Evolutionary conservation across 345 rosid species (phyloP), one percentile per base, ranked within the genome.

Genomic region (Gossypium anomalum): DNA sequence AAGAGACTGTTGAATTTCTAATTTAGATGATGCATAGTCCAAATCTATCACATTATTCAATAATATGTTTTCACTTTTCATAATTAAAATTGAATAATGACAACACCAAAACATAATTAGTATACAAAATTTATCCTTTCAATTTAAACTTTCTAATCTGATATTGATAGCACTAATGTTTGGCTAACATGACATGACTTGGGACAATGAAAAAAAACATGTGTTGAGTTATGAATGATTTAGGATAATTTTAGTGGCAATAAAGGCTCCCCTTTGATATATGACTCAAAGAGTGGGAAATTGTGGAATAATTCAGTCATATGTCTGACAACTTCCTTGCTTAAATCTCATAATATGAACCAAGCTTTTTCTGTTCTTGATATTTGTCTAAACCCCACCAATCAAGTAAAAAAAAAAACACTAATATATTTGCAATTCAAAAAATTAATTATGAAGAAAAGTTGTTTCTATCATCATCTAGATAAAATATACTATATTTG

Each of bases 141-240:
- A 34, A 34, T 34, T 34, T 34, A 34, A 34, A 5, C 41, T 34
- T 34, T 34, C 41, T 20, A 34, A 34, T 29, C 20, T 62, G 67
- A 62, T 6, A 16, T 29, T 62, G 67, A 62, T 62, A 29, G 22
- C 67, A 62, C 51, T n/a, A 9, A 65, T 19, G 23, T 22, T n/a
- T 34, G 52, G 53, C 43, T 15, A 38, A 60, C 52, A 68, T 19
- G 60, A 68, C 49, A 25, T 48, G 68, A 74, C 71, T 1, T 62
- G 38, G 19, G 49, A 14, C 20, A 48, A 51, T 12, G 4, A 14
- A n/a, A 64, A 64, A 34, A 5, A 34, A 34, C 67, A 15, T 41
- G 47, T 38, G 17, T 63, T 59, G 38, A 60, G 29, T 14, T 15
- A 16, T 34, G 67, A 34, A 62, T 34, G 45, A 34, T 34, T 29